phyloP scores from a whole-genome alignment of 345 rosid species.

The Brassica rapa region DNA sequence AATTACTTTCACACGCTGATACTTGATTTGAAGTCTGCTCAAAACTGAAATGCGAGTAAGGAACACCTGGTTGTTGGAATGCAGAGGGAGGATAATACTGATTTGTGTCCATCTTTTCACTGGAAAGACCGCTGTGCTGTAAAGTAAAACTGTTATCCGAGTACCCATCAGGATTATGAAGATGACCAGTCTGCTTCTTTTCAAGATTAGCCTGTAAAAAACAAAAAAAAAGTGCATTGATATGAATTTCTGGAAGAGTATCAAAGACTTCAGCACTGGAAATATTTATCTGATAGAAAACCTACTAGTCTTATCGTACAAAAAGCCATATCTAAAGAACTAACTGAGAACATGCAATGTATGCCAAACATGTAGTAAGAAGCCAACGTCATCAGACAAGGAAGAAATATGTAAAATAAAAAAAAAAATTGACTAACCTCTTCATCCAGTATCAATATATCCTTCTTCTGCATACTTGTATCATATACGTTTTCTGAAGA shows the following conservation, averaged over 20 bases:
- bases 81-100: slow-evolving; percentile 40
- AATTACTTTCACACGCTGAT: slow-evolving; percentile 52
- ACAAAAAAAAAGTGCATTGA: slow-evolving; percentile 12
- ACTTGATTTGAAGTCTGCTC: slow-evolving; percentile 51
- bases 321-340: neutral
- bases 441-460: slow-evolving; percentile 41
- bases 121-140: slow-evolving; percentile 39
- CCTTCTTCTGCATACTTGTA: slow-evolving; percentile 38
- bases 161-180: slow-evolving; percentile 39
- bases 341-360: neutral
- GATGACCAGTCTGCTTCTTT: slow-evolving; percentile 48
- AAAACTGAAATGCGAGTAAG: slow-evolving; percentile 41
- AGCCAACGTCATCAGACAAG: slow-evolving; percentile 22
- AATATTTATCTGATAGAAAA: neutral
- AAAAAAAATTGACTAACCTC: slow-evolving; percentile 48
- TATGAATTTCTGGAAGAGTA: slow-evolving; percentile 8
- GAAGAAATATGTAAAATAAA: neutral
- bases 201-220: slow-evolving; percentile 50
- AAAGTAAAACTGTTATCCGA: slow-evolving; percentile 51
- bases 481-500: slow-evolving; percentile 19
- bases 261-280: neutral
- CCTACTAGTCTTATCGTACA: neutral
- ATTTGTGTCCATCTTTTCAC: slow-evolving; percentile 42
- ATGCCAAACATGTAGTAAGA: neutral
- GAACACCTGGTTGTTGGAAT: slow-evolving; percentile 29